Conservation (phyloP, 2,329 filamentous ascomycete genomes). For the Podosphaera xanthii region DNA sequence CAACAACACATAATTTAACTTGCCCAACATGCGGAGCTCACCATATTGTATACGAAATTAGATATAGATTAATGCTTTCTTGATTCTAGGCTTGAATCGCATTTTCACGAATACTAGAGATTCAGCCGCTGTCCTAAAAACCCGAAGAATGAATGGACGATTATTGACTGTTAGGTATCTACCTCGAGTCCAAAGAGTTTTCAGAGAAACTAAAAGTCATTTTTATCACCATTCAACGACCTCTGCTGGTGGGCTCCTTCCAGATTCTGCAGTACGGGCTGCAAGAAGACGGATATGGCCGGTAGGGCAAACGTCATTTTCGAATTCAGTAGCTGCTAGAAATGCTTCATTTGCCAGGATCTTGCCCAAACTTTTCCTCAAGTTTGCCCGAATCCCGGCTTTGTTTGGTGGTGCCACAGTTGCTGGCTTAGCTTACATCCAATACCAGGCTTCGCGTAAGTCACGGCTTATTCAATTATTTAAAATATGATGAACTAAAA, state of each 20-base stretch:
- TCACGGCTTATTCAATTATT: background rate
- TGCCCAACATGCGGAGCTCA: too few species aligned
- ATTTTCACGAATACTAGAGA: slow-evolving; percentile 7
- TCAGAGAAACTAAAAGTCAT: slow-evolving; percentile 32
- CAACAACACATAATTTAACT: too few species aligned
- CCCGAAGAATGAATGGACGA: slow-evolving; percentile 20
- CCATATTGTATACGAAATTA: too few species aligned
- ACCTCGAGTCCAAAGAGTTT: slow-evolving; percentile 39
- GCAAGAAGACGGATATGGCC: slow-evolving; percentile 48
- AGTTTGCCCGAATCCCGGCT: slow-evolving; percentile 69
- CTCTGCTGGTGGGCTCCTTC: slow-evolving; percentile 44
- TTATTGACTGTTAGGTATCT: slow-evolving; percentile 51
- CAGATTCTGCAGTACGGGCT: slow-evolving; percentile 37
- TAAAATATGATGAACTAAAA: slow-evolving; percentile 1
- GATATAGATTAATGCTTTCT: background rate
- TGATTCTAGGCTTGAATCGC: slow-evolving; percentile 1
- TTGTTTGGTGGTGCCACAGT: slow-evolving; percentile 79
- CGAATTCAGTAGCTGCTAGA: slow-evolving; percentile 47
- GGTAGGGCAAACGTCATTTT: slow-evolving; percentile 54
- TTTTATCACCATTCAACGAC: slow-evolving; percentile 33
- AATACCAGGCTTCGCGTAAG: slow-evolving; percentile 83
- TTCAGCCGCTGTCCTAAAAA: background rate
- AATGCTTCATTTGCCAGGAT: slow-evolving; percentile 42
- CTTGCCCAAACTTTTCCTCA: slow-evolving; percentile 73
- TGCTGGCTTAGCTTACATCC: slow-evolving; percentile 72